These are phyloP conservation scores for Primulina tabacum DNA, from an alignment of 257 asterid species.

Conservation along the genomic window DNA sequence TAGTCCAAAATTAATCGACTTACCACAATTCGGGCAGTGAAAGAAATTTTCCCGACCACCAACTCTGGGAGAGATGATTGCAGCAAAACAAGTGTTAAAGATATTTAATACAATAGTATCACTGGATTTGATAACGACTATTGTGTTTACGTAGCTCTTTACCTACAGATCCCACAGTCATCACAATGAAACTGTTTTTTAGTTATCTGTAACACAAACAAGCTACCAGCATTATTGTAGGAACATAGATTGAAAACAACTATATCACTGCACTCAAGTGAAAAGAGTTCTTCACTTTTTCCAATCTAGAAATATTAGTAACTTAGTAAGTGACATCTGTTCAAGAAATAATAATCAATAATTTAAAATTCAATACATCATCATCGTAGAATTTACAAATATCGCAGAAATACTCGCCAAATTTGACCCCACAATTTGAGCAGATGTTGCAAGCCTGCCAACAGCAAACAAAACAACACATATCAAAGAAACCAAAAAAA, in stretches of 20 bases:
- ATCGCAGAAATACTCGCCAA: constrained; percentile 82
- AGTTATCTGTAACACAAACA: constrained; percentile 43
- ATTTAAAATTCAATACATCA: constrained; percentile 44
- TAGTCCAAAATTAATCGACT: constrained; percentile 19
- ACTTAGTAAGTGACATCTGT: no score
- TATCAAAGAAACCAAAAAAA: constrained; percentile 17
- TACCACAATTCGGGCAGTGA: constrained; percentile 92
- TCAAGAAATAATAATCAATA: no score
- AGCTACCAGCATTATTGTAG: constrained; percentile 22
- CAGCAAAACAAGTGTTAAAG: constrained; percentile 15
- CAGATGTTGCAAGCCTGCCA: constrained; percentile 61
- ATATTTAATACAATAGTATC: not conserved
- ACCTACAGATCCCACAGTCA: constrained; percentile 98
- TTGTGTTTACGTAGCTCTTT: constrained; percentile 19
- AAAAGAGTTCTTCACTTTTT: constrained; percentile 17
- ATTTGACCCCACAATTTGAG: constrained; percentile 68
- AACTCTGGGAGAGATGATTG: constrained; percentile 53
- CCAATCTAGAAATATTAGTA: no score
- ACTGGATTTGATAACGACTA: not conserved
- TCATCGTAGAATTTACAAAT: constrained; percentile 84
- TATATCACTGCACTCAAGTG: constrained; percentile 10
- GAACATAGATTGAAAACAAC: constrained; percentile 11
- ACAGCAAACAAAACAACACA: constrained; percentile 17
- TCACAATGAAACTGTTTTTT: constrained; percentile 79
- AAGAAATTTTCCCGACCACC: constrained; percentile 86